Base-by-base conservation (phyloP, 305 asterid genomes). In the Solanum hybrid region DNA sequence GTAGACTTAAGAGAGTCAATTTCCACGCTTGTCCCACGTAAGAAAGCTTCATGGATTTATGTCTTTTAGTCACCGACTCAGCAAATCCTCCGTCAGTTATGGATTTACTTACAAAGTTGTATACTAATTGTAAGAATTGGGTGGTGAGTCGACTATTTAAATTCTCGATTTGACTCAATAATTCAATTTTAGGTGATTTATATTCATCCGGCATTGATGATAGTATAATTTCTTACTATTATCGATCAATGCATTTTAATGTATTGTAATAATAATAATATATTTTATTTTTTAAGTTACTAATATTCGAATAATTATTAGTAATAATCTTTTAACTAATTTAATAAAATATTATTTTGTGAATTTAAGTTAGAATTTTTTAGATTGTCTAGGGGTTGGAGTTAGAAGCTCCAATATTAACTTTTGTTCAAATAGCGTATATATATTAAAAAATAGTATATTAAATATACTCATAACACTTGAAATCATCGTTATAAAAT, bases 1-100 rank as follows among this genome's bases (percentile, higher is more conserved):
- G 88, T 51, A 51, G 37, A 57, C 31, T 84, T 84, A 51, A 29
- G 18, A 5, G 40, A 84, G 75, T 51, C 75, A 31, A 84, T 84
- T 24, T 84, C 42, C 88, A 51, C 31, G 29, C 87, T 46, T 83
- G 87, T 31, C 87, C 87, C 87, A 51, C 88, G 22, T 84, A 84
- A 51, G 88, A 84, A 84, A 51, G 88, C 31, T 84, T 31, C 42
- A 84, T 11, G 28, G 31, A 33, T 20, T 42, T 5, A 33, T 51
- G 29, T 20, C 16, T 10, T 83, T 51, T 46, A 9, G 73, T 18
- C 88, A 51, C 75, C 42, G 75, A 84, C 39, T 83, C 31, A 31
- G 29, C 88, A 51, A 84, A 31, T 42, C 29, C 36, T 24, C 75
- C 29, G 42, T 84, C 69, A 42, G 6, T 29, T 36, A n/a, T 3